phyloP scores from a whole-genome alignment of 345 rosid genomes.

The Kandelia obovata region DNA sequence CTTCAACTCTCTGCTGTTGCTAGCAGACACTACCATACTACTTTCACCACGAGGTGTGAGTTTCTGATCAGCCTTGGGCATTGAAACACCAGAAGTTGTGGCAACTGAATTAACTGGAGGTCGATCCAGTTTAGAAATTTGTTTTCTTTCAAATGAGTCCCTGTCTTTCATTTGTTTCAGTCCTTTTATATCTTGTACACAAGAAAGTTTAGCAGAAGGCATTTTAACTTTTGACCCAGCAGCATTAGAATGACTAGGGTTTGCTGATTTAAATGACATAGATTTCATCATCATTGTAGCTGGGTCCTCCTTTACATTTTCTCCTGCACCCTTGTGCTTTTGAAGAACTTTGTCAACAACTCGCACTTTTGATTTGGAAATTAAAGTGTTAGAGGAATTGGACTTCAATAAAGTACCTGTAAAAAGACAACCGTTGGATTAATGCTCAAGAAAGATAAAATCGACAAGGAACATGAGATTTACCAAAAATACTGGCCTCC shows the following conservation, averaged over 20 bases:
- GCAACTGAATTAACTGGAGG: conserved; percentile 21
- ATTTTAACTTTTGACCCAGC: conserved; percentile 55
- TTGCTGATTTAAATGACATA: conserved; percentile 59
- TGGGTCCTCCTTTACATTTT: conserved; percentile 48
- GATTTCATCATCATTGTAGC: conserved; percentile 59
- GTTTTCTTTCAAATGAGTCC: conserved; percentile 43
- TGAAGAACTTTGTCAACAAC: conserved; percentile 60
- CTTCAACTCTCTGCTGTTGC: conserved; percentile 52
- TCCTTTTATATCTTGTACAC: conserved; percentile 51
- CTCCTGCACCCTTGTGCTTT: conserved; percentile 52
- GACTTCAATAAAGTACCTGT: conserved; percentile 73
- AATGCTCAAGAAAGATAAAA: conserved; percentile 7
- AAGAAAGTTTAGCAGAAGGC: conserved; percentile 46
- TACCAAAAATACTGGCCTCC: background rate
- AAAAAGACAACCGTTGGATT: conserved; percentile 14
- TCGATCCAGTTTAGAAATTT: conserved; percentile 36
- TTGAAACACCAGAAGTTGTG: conserved; percentile 34
- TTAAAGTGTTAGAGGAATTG: conserved; percentile 58
- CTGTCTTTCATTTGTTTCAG: conserved; percentile 56
- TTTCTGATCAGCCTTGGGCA: conserved; percentile 55
- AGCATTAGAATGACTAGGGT: conserved; percentile 41
- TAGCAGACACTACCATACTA: conserved; percentile 33
- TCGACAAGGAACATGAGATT: background rate
- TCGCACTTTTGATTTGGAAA: conserved; percentile 62
- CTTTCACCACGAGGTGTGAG: conserved; percentile 47